Evolutionary conservation across 495 filamentous ascomycete genomes (phyloP).

Genomic region (Lindgomyces ingoldianus): DNA sequence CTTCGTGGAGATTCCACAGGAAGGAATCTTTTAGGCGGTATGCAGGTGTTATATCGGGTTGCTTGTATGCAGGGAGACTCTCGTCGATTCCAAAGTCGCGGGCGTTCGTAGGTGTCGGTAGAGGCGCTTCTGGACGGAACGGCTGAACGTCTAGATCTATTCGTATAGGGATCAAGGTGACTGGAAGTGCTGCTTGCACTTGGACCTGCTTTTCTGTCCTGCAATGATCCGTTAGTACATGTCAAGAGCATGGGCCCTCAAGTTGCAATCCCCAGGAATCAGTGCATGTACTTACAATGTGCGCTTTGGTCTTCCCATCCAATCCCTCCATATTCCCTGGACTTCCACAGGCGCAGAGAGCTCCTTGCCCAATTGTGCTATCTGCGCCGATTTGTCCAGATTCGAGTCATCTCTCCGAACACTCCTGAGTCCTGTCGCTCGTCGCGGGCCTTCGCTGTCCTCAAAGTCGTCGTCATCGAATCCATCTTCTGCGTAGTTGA

Average conservation of each 20-base stretch:
- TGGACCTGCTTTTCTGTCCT: constrained; percentile 71
- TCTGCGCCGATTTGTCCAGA: constrained; percentile 59
- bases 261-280: background rate
- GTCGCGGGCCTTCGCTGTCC: constrained; percentile 74
- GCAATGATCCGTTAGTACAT: background rate
- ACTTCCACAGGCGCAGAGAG: constrained; percentile 75
- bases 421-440: constrained; percentile 82
- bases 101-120: constrained; percentile 64
- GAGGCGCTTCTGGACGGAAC: constrained; percentile 70
- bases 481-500: constrained; percentile 96
- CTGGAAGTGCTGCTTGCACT: constrained; percentile 79
- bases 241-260: background rate
- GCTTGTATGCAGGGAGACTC: constrained; percentile 70
- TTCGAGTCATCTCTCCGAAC: constrained; percentile 73
- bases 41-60: constrained; percentile 73
- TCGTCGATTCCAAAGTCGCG: constrained; percentile 64
- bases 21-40: constrained; percentile 91
- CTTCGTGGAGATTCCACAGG: constrained; percentile 96
- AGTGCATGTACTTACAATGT: constrained; percentile 46
- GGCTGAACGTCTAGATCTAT: constrained; percentile 90
- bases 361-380: constrained; percentile 83
- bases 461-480: constrained; percentile 95
- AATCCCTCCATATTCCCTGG: constrained; percentile 89
- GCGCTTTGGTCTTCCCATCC: constrained; percentile 79
- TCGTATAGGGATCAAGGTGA: constrained; percentile 91